Conservation (phyloP, 2,329 filamentous ascomycete species). For the Xylaria sp. region DNA sequence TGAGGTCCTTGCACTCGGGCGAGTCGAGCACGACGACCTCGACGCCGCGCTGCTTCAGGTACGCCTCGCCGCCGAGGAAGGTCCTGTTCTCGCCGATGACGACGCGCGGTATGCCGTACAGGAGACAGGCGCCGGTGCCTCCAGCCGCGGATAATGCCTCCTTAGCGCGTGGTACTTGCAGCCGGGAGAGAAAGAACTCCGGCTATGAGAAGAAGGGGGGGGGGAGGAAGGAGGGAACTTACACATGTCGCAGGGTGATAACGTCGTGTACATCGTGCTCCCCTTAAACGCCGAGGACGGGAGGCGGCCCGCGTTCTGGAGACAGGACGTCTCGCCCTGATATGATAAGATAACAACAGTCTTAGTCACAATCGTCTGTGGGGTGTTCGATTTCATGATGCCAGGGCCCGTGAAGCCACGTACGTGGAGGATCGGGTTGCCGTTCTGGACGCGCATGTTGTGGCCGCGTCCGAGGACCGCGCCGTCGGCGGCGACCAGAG, state of each 20-base stretch:
- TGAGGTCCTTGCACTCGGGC: conserved; percentile 66
- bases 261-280: conserved; percentile 81
- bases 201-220: not conserved
- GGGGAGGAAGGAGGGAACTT: conserved; percentile 15
- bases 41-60: conserved; percentile 67
- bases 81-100: conserved; percentile 79
- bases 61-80: conserved; percentile 73
- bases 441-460: conserved; percentile 75
- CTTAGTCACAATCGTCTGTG: not conserved
- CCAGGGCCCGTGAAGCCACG: conserved; percentile 30
- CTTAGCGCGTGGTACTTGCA: too few relatives aligned
- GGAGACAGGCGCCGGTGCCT: conserved; percentile 71
- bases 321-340: conserved; percentile 75
- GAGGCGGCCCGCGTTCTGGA: conserved; percentile 73
- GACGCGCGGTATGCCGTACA: conserved; percentile 74
- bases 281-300: conserved; percentile 69
- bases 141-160: not conserved
- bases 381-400: not conserved
- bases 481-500: conserved; percentile 69
- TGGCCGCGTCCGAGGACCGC: conserved; percentile 72
- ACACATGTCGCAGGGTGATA: conserved; percentile 82
- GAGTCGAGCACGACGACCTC: conserved; percentile 74
- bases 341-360: not conserved
- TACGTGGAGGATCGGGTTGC: conserved; percentile 72
- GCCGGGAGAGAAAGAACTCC: not conserved